phyloP scores from a whole-genome alignment of 208 protist genomes.

The Leishmania major region DNA sequence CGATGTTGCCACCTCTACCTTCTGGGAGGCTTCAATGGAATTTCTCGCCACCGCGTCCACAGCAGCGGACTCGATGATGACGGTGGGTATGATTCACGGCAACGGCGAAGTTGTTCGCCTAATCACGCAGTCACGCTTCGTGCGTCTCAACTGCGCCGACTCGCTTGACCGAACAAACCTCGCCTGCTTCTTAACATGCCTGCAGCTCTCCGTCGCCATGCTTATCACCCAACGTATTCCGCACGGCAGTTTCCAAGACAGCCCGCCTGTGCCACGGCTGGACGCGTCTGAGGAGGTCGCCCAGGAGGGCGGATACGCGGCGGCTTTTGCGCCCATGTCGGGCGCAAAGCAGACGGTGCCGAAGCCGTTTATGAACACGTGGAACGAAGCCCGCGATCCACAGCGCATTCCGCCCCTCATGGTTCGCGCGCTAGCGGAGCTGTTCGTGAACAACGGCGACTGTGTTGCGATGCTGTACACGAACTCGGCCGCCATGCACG shows the following conservation, averaged over 20 bases:
- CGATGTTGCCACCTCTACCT: slow-evolving; percentile 58
- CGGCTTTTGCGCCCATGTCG: slow-evolving; percentile 40
- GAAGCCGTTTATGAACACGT: slow-evolving; percentile 68
- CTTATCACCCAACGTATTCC: slow-evolving; percentile 63
- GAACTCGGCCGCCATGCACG: slow-evolving; percentile 94
- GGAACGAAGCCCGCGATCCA: slow-evolving; percentile 70
- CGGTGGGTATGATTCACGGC: slow-evolving; percentile 60
- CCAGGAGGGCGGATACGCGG: slow-evolving; percentile 33
- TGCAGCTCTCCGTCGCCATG: slow-evolving; percentile 85
- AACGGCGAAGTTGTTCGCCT: slow-evolving; percentile 50
- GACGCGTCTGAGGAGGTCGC: slow-evolving; percentile 47
- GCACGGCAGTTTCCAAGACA: slow-evolving; percentile 54
- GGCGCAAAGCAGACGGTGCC: slow-evolving; percentile 46
- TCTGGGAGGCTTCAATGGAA: slow-evolving; percentile 65
- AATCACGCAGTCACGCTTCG: slow-evolving; percentile 73
- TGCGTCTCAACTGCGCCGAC: slow-evolving; percentile 94
- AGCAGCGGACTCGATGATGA: slow-evolving; percentile 64
- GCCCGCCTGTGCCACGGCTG: slow-evolving; percentile 49
- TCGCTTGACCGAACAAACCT: slow-evolving; percentile 95
- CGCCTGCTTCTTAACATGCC: slow-evolving; percentile 89
- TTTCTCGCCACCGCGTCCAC: slow-evolving; percentile 50
- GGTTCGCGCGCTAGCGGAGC: slow-evolving; percentile 57
- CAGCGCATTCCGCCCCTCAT: slow-evolving; percentile 53
- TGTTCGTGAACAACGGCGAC: slow-evolving; percentile 91
- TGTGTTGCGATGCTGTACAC: slow-evolving; percentile 91